Percentiles rank a stretch among this genome's conserved stretches.
These are phyloP conservation scores for Hemerocallis citrina DNA, from an alignment of 106 monocot genomes.

Conservation along the genomic window DNA sequence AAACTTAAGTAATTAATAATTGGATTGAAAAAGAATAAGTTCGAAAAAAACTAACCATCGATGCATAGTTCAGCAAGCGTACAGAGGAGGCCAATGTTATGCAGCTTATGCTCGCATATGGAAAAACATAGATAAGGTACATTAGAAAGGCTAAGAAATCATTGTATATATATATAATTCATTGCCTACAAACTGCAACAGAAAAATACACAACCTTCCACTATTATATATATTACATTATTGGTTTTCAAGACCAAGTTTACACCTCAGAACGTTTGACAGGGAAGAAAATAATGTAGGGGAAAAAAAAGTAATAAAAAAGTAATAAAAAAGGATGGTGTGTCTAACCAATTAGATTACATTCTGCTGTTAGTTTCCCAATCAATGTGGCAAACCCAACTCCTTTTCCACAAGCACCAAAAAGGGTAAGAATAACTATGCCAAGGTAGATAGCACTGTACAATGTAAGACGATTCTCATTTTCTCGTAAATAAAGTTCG, in stretches of 20 bases:
- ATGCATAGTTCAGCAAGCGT: too few species aligned
- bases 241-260: background rate
- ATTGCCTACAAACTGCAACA: background rate
- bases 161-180: background rate
- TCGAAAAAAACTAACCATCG: too few species aligned
- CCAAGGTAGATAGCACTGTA: slow-evolving; percentile 19
- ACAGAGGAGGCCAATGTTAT: too few species aligned
- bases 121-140: too few species aligned
- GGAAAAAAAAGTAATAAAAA: background rate
- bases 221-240: background rate
- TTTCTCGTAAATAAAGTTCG: too few species aligned
- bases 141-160: background rate
- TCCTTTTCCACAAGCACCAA: background rate
- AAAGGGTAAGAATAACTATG: background rate
- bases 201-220: background rate
- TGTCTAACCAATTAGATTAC: slow-evolving; percentile 10
- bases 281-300: background rate
- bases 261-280: background rate
- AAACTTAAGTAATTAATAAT: too few species aligned
- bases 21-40: too few species aligned
- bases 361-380: background rate
- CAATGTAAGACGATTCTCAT: too few species aligned
- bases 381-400: background rate
- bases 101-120: too few species aligned
- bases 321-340: too few species aligned